phyloP scores from a whole-genome alignment of 1,284 basidiomycete genomes.

The Sporisorium reilianum region DNA sequence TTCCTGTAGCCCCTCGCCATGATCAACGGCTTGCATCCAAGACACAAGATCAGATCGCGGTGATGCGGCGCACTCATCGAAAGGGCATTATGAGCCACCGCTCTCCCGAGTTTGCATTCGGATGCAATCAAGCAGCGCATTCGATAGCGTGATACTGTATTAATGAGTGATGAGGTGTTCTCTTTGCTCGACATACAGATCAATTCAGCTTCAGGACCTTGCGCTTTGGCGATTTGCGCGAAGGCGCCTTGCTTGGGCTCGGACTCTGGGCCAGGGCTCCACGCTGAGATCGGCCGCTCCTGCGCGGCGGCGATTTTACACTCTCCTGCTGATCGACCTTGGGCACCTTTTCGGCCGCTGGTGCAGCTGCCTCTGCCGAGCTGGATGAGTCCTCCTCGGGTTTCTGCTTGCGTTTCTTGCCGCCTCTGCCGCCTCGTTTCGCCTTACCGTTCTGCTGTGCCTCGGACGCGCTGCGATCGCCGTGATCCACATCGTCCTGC shows the following conservation, averaged over 20 bases:
- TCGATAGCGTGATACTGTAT: neutral
- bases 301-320: conserved; percentile 24
- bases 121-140: neutral
- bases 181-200: neutral
- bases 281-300: conserved; percentile 34
- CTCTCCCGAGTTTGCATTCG: no score
- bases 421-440: conserved; percentile 9
- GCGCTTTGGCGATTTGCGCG: conserved; percentile 35
- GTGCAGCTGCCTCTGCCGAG: conserved; percentile 2
- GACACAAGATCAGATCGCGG: neutral
- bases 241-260: conserved; percentile 23
- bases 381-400: conserved; percentile 4
- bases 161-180: conserved; percentile 1
- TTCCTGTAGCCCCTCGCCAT: no score
- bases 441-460: conserved; percentile 1
- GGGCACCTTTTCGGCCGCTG: conserved; percentile 4
- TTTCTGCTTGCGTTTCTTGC: conserved; percentile 27
- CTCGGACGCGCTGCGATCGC: neutral
- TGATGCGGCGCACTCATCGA: neutral
- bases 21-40: neutral
- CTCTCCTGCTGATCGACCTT: conserved; percentile 11
- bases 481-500: conserved; percentile 3
- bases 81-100: neutral
- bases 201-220: conserved; percentile 44
- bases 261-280: conserved; percentile 13